phyloP scores from a whole-genome alignment of 1,139 yeast species.

The Geotrichum australiense region DNA sequence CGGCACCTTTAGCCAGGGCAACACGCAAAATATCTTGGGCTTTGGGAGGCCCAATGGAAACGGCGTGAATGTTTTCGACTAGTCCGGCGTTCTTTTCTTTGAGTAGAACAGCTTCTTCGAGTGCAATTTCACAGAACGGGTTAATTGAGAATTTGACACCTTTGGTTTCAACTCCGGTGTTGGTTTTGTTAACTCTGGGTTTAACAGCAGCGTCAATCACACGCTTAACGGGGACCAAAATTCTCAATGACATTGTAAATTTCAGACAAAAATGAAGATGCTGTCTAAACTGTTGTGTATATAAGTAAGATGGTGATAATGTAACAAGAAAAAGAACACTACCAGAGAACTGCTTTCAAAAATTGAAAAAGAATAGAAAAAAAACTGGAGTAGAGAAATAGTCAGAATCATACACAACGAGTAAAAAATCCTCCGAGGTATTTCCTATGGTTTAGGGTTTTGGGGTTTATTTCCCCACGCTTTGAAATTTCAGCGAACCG shows the following conservation, averaged over 20 bases:
- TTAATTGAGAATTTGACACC: conserved; percentile 92
- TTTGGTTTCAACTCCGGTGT: conserved; percentile 78
- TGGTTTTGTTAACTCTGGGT: conserved; percentile 85
- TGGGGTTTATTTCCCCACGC: too few species aligned
- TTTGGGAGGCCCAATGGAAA: conserved; percentile 82
- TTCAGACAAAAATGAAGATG: too few species aligned
- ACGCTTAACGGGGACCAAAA: conserved; percentile 89
- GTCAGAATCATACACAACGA: too few species aligned
- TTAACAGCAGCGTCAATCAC: conserved; percentile 90
- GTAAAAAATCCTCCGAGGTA: too few species aligned
- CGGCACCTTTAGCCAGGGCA: conserved; percentile 93
- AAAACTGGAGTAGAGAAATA: too few species aligned
- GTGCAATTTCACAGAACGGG: conserved; percentile 96
- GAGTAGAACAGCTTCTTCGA: conserved; percentile 83
- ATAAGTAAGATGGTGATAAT: too few species aligned
- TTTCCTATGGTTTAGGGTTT: too few species aligned
- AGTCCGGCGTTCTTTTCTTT: conserved; percentile 61
- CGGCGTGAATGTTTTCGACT: conserved; percentile 83
- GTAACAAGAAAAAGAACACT: too few species aligned
- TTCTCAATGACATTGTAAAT: conserved; percentile 45
- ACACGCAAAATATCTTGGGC: conserved; percentile 83
- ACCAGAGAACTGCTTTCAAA: too few species aligned
- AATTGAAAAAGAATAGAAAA: too few species aligned
- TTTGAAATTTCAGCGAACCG: too few species aligned
- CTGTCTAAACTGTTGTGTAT: too few species aligned